These are phyloP conservation scores for Agastache rugosa DNA, from an alignment of 257 asterid genomes.

Conservation along the genomic window DNA sequence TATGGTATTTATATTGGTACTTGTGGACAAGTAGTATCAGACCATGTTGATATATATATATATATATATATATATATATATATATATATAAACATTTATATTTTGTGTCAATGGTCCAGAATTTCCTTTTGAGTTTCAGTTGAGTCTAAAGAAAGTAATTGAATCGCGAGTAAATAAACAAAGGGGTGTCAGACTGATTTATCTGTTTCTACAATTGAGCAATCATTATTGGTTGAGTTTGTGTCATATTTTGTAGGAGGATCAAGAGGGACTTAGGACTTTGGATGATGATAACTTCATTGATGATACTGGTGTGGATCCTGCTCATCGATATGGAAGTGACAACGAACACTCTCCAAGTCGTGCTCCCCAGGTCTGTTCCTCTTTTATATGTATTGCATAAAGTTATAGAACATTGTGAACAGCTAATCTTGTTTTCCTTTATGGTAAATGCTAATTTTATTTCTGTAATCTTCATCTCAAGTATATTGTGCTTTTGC, in stretches of 20 bases:
- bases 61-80: too few species aligned
- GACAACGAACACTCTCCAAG: constrained; percentile 63
- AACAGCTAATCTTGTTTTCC: neutral
- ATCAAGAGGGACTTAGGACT: constrained; percentile 58
- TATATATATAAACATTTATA: too few species aligned
- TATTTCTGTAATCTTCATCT: neutral
- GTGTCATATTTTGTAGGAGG: constrained; percentile 52
- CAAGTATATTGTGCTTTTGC: constrained; percentile 1
- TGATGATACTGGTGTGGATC: constrained; percentile 70
- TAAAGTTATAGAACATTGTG: neutral
- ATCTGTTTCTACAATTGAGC: neutral
- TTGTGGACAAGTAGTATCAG: too few species aligned
- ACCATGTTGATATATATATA: too few species aligned
- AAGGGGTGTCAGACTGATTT: neutral
- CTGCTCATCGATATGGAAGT: constrained; percentile 58
- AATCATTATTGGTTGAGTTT: constrained; percentile 20
- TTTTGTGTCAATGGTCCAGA: too few species aligned
- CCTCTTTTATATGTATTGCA: constrained; percentile 18
- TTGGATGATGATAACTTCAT: constrained; percentile 74
- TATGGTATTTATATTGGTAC: too few species aligned
- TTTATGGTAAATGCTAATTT: neutral
- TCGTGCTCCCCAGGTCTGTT: constrained; percentile 60
- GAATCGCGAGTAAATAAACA: neutral
- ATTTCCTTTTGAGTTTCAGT: too few species aligned
- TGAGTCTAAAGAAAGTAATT: neutral